Evolutionary conservation across 2,329 filamentous ascomycete genomes (phyloP), one percentile per base, ranked within the genome.

Genomic region (Elsinoe necatrix): DNA sequence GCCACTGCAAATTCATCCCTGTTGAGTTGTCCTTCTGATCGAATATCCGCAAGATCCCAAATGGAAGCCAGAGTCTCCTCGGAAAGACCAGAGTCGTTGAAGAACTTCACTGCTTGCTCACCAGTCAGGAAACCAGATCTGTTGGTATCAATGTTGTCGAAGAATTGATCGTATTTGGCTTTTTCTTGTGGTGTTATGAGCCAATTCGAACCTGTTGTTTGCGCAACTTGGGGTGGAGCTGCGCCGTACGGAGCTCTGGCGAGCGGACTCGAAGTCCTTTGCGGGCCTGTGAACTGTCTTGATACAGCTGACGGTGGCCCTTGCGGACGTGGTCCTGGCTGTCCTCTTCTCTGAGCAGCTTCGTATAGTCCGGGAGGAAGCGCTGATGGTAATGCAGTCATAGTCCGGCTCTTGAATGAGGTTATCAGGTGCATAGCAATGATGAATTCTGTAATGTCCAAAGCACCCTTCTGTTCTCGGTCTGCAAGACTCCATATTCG

Each of bases 361-460:
- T 98, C 93, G 67, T 95, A 95, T 4, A 98, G 76, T 9, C 86
- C 87, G 11, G 88, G 83, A 4, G 93, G 93, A 1, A 98, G 80
- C 23, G 86, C 82, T 59, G 77, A 86, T 1, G 93, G 93, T 57
- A 97, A 78, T 18, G 81, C 83, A 61, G 89, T 84, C 69, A 98
- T 80, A 27, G 84, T 79, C 20, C 90, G 87, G 11, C 84, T 86
- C 76, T 95, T 95, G 73, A 89, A 89, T 11, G 90, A 95, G 12
- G 89, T 92, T 60, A 98, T 79, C 59, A 98, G 77, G 71, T 98
- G 93, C 93, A 98, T 98, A 45, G 93, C 93, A 66, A 98, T 95
- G 67, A 95, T 87, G 69, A 98, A 98, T 66, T 97, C 93, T 12
- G 90, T 92, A 64, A 85, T 79, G 58, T 91, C 87, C 34, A 98